These are phyloP conservation scores for Aureobasidium uvarum DNA, from an alignment of 2,329 filamentous ascomycete species.

Conservation along the genomic window DNA sequence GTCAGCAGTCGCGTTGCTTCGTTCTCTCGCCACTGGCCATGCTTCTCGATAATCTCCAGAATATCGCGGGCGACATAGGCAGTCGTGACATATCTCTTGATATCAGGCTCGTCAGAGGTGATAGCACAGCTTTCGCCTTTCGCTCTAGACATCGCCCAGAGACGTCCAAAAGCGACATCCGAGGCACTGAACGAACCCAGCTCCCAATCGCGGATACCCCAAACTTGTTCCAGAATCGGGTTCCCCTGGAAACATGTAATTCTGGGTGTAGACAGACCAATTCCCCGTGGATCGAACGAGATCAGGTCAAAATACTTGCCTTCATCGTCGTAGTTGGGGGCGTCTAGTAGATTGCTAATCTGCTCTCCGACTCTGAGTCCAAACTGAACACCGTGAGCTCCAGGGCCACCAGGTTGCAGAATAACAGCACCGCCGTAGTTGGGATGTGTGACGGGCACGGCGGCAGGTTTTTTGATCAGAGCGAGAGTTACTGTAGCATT, in stretches of 20 bases:
- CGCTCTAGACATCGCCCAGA: constrained; percentile 6
- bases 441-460: constrained; percentile 42
- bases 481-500: constrained; percentile 46
- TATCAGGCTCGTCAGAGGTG: constrained; percentile 27
- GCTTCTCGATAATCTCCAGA: constrained; percentile 48
- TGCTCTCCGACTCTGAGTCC: constrained; percentile 34
- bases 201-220: background rate
- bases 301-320: constrained; percentile 41
- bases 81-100: constrained; percentile 47
- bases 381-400: constrained; percentile 43
- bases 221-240: background rate
- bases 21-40: constrained; percentile 38
- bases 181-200: constrained; percentile 43
- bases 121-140: background rate
- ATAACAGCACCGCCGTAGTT: constrained; percentile 50
- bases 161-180: constrained; percentile 38
- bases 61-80: constrained; percentile 50
- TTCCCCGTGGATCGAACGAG: constrained; percentile 45
- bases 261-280: constrained; percentile 40
- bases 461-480: constrained; percentile 47
- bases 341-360: constrained; percentile 43
- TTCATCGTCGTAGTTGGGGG: constrained; percentile 25
- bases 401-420: constrained; percentile 49
- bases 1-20: constrained; percentile 31
- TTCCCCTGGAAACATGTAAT: constrained; percentile 39